Percentiles rank a stretch among this genome's conserved stretches.
phyloP scores from a whole-genome alignment of 768 basidiomycete genomes.

The Russula lepida region DNA sequence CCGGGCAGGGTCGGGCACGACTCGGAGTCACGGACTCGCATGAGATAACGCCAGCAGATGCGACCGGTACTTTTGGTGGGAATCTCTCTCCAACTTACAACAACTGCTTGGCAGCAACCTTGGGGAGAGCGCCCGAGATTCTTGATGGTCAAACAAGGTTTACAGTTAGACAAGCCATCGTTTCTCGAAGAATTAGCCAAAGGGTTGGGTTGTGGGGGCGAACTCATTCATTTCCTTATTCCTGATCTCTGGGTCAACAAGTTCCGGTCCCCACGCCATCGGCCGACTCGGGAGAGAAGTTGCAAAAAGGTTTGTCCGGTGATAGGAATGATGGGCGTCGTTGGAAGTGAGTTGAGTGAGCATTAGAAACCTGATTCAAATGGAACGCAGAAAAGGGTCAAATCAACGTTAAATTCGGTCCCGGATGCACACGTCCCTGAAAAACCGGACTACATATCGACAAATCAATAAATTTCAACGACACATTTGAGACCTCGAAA shows the following conservation, averaged over 20 bases:
- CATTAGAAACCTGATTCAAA: background rate
- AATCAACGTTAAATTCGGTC: background rate
- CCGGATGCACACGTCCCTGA: background rate
- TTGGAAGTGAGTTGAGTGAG: background rate
- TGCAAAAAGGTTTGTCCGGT: background rate
- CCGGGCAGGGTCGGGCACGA: background rate
- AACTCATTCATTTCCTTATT: background rate
- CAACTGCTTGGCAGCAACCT: background rate
- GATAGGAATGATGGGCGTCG: background rate
- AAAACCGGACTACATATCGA: background rate
- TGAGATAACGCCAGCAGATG: conserved; percentile 7
- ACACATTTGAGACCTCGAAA: background rate
- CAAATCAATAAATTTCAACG: background rate
- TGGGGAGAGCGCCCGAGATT: background rate
- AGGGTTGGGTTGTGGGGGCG: background rate
- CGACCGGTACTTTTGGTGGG: background rate
- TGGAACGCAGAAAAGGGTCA: background rate
- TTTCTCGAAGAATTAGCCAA: background rate
- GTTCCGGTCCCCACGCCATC: background rate
- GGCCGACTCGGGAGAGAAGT: background rate
- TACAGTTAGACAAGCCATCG: conserved; percentile 7
- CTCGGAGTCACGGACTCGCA: no score
- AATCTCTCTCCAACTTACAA: background rate
- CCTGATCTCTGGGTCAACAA: background rate
- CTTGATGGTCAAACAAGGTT: conserved; percentile 5